Evolutionary conservation across 805 yeast genomes (phyloP), one percentile per base, ranked within the genome.

Genomic region (Kodamaea kaohsiungensis): DNA sequence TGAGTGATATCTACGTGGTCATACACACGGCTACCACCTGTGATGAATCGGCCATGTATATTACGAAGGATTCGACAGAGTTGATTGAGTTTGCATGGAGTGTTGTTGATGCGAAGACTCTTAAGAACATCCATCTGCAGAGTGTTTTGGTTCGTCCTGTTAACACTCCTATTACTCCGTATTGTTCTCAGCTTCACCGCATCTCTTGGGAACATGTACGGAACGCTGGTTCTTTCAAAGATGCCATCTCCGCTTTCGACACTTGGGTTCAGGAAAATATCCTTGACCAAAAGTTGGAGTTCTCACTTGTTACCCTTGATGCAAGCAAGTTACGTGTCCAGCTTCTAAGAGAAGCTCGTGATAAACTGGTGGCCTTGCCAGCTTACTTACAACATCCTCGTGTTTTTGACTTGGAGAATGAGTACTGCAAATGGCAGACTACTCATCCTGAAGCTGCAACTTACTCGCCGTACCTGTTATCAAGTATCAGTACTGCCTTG

Each of bases 321-420:
- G 77, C 87, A 9, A 85, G 87, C 86, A 86, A 86, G 62, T 72
- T 91, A 48, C 79, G 91, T 56, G 92, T 92, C 48, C 87, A 86
- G 63, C 71, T 92, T 37, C 87, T 88, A 10, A 79, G 96, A 48
- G 96, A 91, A 66, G 89, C 96, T 7, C 77, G 90, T 42, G 96
- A 89, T 65, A 84, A 87, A 65, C 80, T 83, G 9, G 85, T 88
- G 54, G 80, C 77, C 3, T 76, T 91, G 53, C 97, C 97, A 0
- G 76, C 81, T 3, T 89, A 87, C 65, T 71, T 92, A 55, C 89
- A 86, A 66, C 86, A 86, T 59, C 88, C 97, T 2, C 77, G 85
- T 45, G 79, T 87, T 19, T 91, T 89, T 69, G 96, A 90, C 68
- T 71, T 91, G 57, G 80, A 81, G 65, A 82, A 80, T 56, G 98